phyloP scores from a whole-genome alignment of 352 stramenopile species.

The Blastocystis sp. region DNA sequence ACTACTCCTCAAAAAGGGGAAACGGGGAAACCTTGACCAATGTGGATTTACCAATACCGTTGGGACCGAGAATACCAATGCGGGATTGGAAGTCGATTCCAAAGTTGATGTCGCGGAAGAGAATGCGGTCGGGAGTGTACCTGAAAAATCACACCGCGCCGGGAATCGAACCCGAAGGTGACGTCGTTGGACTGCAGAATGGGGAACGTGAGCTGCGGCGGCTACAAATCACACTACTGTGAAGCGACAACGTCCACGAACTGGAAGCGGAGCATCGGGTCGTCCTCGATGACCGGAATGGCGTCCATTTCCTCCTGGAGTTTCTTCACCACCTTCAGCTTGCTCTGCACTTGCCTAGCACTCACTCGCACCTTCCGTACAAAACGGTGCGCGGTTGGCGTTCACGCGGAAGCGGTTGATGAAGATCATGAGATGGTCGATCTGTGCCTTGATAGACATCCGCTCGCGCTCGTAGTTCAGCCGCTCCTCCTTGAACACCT shows the following conservation, averaged over 20 bases:
- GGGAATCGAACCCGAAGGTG: conserved; percentile 54
- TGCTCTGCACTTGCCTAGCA: conserved; percentile 62
- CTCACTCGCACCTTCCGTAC: background rate
- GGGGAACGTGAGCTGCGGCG: conserved; percentile 33
- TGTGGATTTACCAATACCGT: conserved; percentile 93
- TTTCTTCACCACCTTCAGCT: conserved; percentile 63
- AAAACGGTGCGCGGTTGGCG: conserved; percentile 55
- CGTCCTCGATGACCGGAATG: conserved; percentile 35
- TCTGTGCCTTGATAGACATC: conserved; percentile 66
- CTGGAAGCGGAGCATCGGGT: conserved; percentile 52
- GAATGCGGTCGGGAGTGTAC: conserved; percentile 75
- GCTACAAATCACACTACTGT: conserved; percentile 17
- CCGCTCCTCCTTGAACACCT: conserved; percentile 86
- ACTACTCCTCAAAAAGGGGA: background rate
- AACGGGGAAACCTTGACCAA: conserved; percentile 79
- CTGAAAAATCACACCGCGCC: conserved; percentile 68
- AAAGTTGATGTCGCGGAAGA: conserved; percentile 85
- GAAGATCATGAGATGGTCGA: conserved; percentile 71
- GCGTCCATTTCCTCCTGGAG: conserved; percentile 66
- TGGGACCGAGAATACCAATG: conserved; percentile 93
- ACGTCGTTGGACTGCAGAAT: conserved; percentile 68
- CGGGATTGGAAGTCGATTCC: conserved; percentile 89
- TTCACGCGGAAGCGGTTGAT: conserved; percentile 84
- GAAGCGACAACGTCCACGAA: conserved; percentile 29
- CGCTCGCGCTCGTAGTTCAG: conserved; percentile 77